Conservation (phyloP, 805 yeast species). For the Pichia exigua region DNA sequence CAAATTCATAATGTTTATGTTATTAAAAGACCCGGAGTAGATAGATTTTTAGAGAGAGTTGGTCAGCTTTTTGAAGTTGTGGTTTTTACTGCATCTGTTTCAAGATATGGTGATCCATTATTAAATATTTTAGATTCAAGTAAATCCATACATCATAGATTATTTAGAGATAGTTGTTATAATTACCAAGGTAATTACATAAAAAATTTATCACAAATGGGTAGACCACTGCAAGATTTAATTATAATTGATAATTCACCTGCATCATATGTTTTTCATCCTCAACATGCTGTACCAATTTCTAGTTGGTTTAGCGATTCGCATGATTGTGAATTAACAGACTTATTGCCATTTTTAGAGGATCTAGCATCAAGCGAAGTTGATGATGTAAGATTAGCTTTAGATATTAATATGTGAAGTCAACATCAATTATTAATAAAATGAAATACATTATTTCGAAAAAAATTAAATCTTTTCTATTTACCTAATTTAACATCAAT, state of each 20-base stretch:
- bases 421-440: not conserved
- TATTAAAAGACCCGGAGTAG: constrained; percentile 96
- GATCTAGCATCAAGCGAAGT: constrained; percentile 70
- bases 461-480: not conserved
- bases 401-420: constrained; percentile 52
- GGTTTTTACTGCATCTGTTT: constrained; percentile 92
- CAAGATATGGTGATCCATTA: constrained; percentile 93
- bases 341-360: constrained; percentile 82
- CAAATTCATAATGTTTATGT: constrained; percentile 92
- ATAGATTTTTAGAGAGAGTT: constrained; percentile 75
- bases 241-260: constrained; percentile 96
- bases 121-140: constrained; percentile 79
- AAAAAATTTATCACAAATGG: constrained; percentile 88
- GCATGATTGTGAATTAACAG: constrained; percentile 91
- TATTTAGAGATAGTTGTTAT: constrained; percentile 91
- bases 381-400: constrained; percentile 75
- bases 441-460: not conserved
- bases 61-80: constrained; percentile 90
- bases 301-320: constrained; percentile 98
- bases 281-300: constrained; percentile 95
- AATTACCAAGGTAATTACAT: constrained; percentile 92
- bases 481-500: not conserved
- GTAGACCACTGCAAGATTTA: constrained; percentile 78
- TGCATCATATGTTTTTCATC: constrained; percentile 96
- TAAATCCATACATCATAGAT: constrained; percentile 74